These are phyloP conservation scores for Claviceps quebecensis DNA, from an alignment of 2,329 filamentous ascomycete genomes.

Conservation along the genomic window DNA sequence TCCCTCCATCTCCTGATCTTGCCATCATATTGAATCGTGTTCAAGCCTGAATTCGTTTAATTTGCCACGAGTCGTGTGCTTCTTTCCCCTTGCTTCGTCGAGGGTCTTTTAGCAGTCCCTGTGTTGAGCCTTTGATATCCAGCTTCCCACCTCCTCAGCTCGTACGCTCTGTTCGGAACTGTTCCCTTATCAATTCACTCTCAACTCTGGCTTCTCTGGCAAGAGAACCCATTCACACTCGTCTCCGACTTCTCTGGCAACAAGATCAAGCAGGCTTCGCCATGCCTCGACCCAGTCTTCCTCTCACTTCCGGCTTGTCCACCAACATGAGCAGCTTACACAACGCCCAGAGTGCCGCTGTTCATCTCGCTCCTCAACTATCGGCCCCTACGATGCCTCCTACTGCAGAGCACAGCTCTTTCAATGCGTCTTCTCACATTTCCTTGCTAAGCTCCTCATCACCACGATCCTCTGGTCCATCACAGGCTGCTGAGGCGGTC, in stretches of 20 bases:
- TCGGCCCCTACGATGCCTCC: conserved; percentile 56
- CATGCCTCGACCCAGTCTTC: conserved; percentile 26
- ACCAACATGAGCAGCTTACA: conserved; percentile 66
- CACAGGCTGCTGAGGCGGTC: conserved; percentile 36
- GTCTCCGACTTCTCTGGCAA: not conserved
- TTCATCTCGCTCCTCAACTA: conserved; percentile 59
- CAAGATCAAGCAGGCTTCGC: conserved; percentile 4
- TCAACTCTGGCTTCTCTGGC: not conserved
- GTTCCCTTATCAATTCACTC: not conserved
- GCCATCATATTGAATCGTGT: too few relatives aligned
- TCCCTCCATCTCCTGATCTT: too few relatives aligned
- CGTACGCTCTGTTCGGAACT: too few relatives aligned
- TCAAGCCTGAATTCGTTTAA: too few relatives aligned
- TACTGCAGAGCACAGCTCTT: conserved; percentile 19
- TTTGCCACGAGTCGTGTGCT: too few relatives aligned
- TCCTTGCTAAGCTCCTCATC: conserved; percentile 9
- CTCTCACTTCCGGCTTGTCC: conserved; percentile 66
- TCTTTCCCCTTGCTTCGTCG: too few relatives aligned
- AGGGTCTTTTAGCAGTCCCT: too few relatives aligned
- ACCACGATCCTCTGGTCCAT: conserved; percentile 23
- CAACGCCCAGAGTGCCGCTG: conserved; percentile 42
- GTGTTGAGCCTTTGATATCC: too few relatives aligned
- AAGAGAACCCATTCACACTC: not conserved
- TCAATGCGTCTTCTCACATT: conserved; percentile 4
- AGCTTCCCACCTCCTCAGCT: too few relatives aligned